These are phyloP conservation scores for Thelonectria rubi DNA, from an alignment of 2,329 filamentous ascomycete genomes.

Conservation along the genomic window DNA sequence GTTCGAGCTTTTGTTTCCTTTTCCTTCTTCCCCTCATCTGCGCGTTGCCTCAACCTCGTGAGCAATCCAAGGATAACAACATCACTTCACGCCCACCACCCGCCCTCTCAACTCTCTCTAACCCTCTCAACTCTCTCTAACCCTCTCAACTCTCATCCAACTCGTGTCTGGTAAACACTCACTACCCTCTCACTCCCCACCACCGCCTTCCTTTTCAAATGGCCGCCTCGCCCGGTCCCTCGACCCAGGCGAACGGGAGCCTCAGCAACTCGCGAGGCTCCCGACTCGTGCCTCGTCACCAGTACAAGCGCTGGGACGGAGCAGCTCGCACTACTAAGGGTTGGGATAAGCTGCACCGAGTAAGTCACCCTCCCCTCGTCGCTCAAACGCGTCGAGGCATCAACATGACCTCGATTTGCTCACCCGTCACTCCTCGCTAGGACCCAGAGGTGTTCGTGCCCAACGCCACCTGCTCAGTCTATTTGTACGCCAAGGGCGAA, in stretches of 20 bases:
- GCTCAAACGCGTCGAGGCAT: no score
- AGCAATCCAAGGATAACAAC: slow-evolving; percentile 29
- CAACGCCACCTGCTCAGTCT: slow-evolving; percentile 73
- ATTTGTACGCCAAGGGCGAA: slow-evolving; percentile 72
- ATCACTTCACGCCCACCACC: no score
- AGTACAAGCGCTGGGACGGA: slow-evolving; percentile 59
- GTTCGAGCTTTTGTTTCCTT: slow-evolving; percentile 8
- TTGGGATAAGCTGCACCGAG: slow-evolving; percentile 60
- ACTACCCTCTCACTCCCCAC: no score
- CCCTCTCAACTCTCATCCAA: no score
- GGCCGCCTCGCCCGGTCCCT: no score
- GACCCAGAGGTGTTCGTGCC: slow-evolving; percentile 76
- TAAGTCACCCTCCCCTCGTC: slow-evolving; percentile 43
- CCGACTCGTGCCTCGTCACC: no score
- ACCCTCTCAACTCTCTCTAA: no score
- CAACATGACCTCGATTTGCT: neutral
- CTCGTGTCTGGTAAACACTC: no score
- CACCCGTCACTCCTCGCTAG: slow-evolving; percentile 51
- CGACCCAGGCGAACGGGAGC: no score
- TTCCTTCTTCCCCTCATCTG: slow-evolving; percentile 3
- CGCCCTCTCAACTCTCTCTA: no score
- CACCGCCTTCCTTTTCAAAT: no score
- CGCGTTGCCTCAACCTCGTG: slow-evolving; percentile 11
- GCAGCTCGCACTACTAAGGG: slow-evolving; percentile 52
- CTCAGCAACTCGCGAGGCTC: no score